Evolutionary conservation across 768 basidiomycete species (phyloP).

Genomic region (Piloderma croceum): DNA sequence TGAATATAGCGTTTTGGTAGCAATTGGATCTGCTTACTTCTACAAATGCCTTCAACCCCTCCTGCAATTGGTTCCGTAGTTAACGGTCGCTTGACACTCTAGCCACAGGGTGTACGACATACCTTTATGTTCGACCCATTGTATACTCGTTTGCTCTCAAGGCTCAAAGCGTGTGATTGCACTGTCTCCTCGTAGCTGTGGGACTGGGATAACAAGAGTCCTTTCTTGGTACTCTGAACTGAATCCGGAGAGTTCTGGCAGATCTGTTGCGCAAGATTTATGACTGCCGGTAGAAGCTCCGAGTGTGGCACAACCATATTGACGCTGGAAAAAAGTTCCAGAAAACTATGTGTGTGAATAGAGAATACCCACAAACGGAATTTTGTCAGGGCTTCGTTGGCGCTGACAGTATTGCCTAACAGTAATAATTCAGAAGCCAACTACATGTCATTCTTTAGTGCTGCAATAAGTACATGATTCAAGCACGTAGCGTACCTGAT

Average conservation of each 20-base stretch:
- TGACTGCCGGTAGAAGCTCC: constrained; percentile 54
- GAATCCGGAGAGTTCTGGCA: constrained; percentile 70
- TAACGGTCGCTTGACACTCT: not conserved
- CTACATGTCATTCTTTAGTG: constrained; percentile 32
- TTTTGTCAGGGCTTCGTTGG: constrained; percentile 59
- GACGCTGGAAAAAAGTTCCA: constrained; percentile 40
- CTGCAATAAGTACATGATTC: constrained; percentile 8
- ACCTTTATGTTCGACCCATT: constrained; percentile 68
- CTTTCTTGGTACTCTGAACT: constrained; percentile 71
- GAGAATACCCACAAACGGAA: constrained; percentile 65
- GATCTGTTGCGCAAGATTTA: constrained; percentile 57
- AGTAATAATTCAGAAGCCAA: constrained; percentile 73
- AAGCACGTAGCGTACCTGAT: constrained; percentile 50
- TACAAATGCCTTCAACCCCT: constrained; percentile 64
- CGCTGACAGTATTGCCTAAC: constrained; percentile 61
- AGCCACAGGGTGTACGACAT: constrained; percentile 12
- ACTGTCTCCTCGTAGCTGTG: constrained; percentile 50
- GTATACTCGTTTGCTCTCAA: constrained; percentile 49
- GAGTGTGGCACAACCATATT: constrained; percentile 59
- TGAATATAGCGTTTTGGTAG: constrained; percentile 1
- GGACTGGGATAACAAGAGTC: constrained; percentile 50
- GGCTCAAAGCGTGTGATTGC: constrained; percentile 37
- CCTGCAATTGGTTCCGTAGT: constrained; percentile 33
- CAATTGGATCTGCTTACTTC: constrained; percentile 40
- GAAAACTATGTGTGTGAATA: constrained; percentile 7